Percentiles rank a stretch among this genome's conserved stretches.
Conservation (phyloP, 108 stramenopile species). For the Parietichytrium sp. region DNA sequence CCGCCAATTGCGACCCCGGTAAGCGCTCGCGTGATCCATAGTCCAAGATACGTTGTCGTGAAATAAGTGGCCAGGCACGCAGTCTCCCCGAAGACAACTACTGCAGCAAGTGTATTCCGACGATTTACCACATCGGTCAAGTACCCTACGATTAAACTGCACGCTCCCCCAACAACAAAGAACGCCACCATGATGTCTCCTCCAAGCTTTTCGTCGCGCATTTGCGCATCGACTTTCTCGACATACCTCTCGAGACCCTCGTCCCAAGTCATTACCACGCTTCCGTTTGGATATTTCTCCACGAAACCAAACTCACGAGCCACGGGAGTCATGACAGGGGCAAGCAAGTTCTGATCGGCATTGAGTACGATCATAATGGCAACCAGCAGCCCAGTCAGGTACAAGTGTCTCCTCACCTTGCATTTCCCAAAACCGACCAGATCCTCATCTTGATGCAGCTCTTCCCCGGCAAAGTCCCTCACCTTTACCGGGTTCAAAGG, state of each 20-base stretch:
- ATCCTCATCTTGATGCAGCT: too few relatives aligned
- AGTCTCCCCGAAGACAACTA: not conserved
- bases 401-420: too few relatives aligned
- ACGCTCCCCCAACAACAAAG: not conserved
- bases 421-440: too few relatives aligned
- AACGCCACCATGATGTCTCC: not conserved
- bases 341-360: not conserved
- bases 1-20: not conserved
- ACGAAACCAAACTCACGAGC: constrained; percentile 6
- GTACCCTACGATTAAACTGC: not conserved
- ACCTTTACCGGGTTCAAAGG: too few relatives aligned
- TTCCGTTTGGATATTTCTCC: not conserved
- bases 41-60: not conserved
- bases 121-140: not conserved
- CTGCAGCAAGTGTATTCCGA: not conserved
- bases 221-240: not conserved
- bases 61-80: not conserved
- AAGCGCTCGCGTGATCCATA: not conserved
- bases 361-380: not conserved
- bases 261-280: not conserved
- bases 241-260: not conserved
- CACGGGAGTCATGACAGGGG: not conserved
- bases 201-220: not conserved
- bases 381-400: too few relatives aligned
- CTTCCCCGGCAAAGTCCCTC: too few relatives aligned